Base-by-base conservation (phyloP, 306 rosid species). In the Sicyos baderoa region DNA sequence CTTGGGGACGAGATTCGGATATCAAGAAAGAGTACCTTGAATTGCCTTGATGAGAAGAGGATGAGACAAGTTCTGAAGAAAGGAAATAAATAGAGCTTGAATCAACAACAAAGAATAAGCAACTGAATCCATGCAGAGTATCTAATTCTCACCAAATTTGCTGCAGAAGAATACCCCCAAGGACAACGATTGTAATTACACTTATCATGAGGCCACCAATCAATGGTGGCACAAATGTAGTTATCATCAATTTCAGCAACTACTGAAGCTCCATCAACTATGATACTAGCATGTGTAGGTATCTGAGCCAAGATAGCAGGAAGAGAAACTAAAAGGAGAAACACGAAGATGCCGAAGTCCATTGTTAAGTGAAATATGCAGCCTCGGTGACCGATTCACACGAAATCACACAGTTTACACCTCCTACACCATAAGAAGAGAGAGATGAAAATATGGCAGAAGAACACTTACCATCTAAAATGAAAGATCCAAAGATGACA, bases 191-290 rank as follows among this genome's bases (percentile, higher is more conserved):
- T 81, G 79, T 93, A 93, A 80, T 88, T 78, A 37, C 99, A 93
- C 79, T 93, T 93, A 35, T 88, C 91, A 66, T 81, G 86, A 74
- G 91, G 90, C 99, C 99, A 93, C 99, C 96, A 93, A 86, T 93
- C 99, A 79, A 93, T 75, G 66, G 99, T 93, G 59, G 99, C 99
- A 85, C 99, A 93, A 54, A 93, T 75, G 63, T 82, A 93, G 74
- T 85, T 86, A 23, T 82, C 84, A 80, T 90, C 99, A 57, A 78
- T 79, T 68, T 80, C 85, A 44, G 87, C 91, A 70, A 78, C 78
- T 54, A 77, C 55, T 65, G 53, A 63, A 65, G 76, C 74, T 70
- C 97, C 99, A 67, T 86, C 78, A 35, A 93, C 83, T 56, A 59
- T 44, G 76, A 93, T 53, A 6, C 71, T 80, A 72, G 82, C 83